phyloP scores from a whole-genome alignment of 345 rosid genomes.

The rapeseed (Brassica napus) region DNA sequence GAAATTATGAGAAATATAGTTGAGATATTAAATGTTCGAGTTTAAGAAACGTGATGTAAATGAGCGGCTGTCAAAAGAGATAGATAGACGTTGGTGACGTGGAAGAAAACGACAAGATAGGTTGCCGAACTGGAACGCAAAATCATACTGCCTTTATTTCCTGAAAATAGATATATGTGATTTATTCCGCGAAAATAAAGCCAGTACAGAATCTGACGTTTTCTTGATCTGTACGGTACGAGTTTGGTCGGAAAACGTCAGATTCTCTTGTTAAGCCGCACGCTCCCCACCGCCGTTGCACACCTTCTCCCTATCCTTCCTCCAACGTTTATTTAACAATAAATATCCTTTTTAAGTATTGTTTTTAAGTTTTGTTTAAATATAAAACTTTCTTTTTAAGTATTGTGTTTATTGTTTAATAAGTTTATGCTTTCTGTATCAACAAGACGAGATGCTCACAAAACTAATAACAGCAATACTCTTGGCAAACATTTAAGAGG shows the following conservation, averaged over 20 bases:
- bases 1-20: conserved; percentile 24
- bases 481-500: background rate
- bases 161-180: conserved; percentile 1
- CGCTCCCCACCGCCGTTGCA: conserved; percentile 23
- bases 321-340: background rate
- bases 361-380: background rate
- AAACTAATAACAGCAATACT: background rate
- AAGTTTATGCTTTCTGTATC: background rate
- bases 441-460: background rate
- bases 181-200: background rate
- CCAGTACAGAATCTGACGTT: conserved; percentile 22
- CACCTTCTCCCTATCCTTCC: conserved; percentile 35
- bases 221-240: conserved; percentile 30
- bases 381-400: background rate
- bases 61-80: conserved; percentile 14
- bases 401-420: background rate
- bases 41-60: conserved; percentile 35
- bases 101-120: conserved; percentile 37
- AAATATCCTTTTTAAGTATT: background rate
- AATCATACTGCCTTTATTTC: conserved; percentile 27
- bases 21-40: conserved; percentile 22
- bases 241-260: conserved; percentile 16
- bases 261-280: conserved; percentile 19
- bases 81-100: conserved; percentile 18
- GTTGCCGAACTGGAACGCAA: conserved; percentile 42